These are phyloP conservation scores for Allium sativum DNA, from an alignment of 106 monocot genomes.

Conservation along the genomic window DNA sequence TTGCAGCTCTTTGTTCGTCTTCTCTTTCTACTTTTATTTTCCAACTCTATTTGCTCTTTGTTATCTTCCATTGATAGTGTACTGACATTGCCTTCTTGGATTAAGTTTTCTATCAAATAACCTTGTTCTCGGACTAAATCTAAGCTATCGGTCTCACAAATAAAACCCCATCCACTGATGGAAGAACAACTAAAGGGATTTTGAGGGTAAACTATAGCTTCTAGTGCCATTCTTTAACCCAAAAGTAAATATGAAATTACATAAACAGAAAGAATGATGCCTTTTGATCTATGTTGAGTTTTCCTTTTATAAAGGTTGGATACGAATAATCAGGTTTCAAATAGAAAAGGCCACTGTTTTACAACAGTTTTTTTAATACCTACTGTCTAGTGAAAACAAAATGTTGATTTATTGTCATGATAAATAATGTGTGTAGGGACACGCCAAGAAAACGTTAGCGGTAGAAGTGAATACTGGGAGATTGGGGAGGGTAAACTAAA, in stretches of 20 bases:
- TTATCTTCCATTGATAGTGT: not conserved
- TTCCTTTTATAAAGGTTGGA: constrained; percentile 1
- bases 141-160: not conserved
- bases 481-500: too few species aligned
- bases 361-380: not conserved
- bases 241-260: not conserved
- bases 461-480: too few species aligned
- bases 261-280: not conserved
- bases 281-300: not conserved
- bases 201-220: constrained; percentile 15
- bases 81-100: not conserved
- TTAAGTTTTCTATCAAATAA: not conserved
- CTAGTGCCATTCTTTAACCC: constrained; percentile 10
- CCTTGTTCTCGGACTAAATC: not conserved
- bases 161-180: not conserved
- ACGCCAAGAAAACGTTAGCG: too few species aligned
- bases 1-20: constrained; percentile 19
- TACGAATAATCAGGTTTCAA: not conserved
- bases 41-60: not conserved
- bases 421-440: too few species aligned
- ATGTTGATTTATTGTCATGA: too few species aligned
- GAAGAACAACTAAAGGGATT: constrained; percentile 3
- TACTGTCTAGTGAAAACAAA: not conserved
- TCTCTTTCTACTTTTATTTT: constrained; percentile 14
- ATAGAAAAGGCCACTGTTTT: not conserved